These are phyloP conservation scores for Penicillium sclerotigenum DNA, from an alignment of 2,329 filamentous ascomycete genomes.

Conservation along the genomic window DNA sequence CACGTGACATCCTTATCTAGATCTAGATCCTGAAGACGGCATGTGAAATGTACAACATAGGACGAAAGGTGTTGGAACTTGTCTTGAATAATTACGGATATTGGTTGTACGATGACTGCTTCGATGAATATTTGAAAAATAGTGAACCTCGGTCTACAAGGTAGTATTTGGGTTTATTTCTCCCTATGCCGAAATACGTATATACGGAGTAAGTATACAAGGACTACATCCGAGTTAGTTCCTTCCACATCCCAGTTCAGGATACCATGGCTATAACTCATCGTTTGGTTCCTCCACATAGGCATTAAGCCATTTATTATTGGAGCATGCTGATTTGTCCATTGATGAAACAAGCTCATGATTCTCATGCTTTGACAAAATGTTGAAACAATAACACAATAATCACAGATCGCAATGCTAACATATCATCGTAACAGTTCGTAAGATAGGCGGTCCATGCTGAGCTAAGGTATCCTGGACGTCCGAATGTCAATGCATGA, in stretches of 20 bases:
- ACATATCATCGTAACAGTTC: slow-evolving; percentile 7
- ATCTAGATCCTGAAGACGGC: background rate
- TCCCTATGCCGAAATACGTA: too few relatives aligned
- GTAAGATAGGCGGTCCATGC: background rate
- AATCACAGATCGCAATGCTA: background rate
- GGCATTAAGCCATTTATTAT: too few relatives aligned
- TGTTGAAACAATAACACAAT: background rate
- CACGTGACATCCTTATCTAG: slow-evolving; percentile 20
- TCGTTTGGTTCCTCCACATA: too few relatives aligned
- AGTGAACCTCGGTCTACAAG: accelerated
- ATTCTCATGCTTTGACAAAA: background rate
- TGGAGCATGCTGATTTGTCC: background rate
- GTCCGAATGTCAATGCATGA: background rate
- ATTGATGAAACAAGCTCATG: background rate
- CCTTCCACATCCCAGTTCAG: too few relatives aligned
- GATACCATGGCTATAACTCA: too few relatives aligned
- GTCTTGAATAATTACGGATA: background rate
- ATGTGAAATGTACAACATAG: background rate
- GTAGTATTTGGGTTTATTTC: too few relatives aligned
- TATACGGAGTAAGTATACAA: too few relatives aligned
- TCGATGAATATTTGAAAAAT: too few relatives aligned
- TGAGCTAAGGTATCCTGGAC: background rate
- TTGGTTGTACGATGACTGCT: background rate
- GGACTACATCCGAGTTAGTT: too few relatives aligned
- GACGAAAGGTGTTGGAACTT: background rate